Evolutionary conservation across 2,329 filamentous ascomycete species (phyloP), one percentile per base, ranked within the genome.

Genomic region (Claviceps purpurea): DNA sequence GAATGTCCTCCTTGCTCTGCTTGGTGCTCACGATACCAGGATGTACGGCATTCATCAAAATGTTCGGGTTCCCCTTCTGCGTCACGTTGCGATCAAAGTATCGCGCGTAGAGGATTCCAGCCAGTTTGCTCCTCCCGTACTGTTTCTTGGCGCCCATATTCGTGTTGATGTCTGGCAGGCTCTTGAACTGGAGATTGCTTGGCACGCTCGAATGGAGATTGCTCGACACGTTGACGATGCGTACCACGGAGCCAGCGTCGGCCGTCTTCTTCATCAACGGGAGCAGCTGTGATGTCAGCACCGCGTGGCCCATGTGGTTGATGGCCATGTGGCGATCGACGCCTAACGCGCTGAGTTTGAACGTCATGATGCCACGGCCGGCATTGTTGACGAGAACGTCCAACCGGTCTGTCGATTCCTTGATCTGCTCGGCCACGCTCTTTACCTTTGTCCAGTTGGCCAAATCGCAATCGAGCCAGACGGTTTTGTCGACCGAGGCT

Each of bases 1-100:
- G 47, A 18, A 49, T 41, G 14, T 49, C 47, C 37, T 41, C 13
- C 24, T 22, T 49, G 38, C 47, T 49, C 38, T 49, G 47, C 24
- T 49, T 49, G 20, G 47, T 49, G 38, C 47, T 42, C 47, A 49
- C 47, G 16, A 49, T 40, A 11, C 47, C 47, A n/a, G 47, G 47
- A 49, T 49, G 47, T 14, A 22, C 11, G 20, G 47, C 47, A 34
- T 49, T 49, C 47, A 49, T 49, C 8, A 49, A n/a, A 3, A 49
- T 40, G 14, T 49, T 49, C 8, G 38, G 20, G 30, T 49, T 38
- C 5, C 47, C 47, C 47, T 42, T 49, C 22, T 49, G 14, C 22
- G 47, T n/a, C 7, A 49, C 22, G 5, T 49, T 11, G 18, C 47
- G 47, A 40, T 49, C 39, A 40, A 49, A 49, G 38, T 49, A 49